Conservation (phyloP, 1,284 basidiomycete species). For the Trichosporon asahii region DNA sequence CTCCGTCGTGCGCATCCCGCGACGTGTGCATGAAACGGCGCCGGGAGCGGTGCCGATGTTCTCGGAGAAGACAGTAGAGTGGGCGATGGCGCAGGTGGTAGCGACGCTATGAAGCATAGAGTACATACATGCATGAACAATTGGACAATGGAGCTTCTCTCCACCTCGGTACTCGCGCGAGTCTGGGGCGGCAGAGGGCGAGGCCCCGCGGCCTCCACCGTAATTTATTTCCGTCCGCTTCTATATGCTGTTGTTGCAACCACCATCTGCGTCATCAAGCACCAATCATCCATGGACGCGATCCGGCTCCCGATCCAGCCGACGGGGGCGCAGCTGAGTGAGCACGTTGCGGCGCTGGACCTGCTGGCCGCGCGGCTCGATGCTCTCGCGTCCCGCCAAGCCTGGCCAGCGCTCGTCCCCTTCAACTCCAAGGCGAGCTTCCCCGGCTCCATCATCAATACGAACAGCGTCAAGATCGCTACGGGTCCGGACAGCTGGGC, state of each 20-base stretch:
- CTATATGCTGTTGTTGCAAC: not conserved
- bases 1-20: slow-evolving; percentile 37
- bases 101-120: not conserved
- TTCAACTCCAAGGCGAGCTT: slow-evolving; percentile 40
- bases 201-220: not conserved
- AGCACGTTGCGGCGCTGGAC: slow-evolving; percentile 36
- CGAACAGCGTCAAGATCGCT: slow-evolving; percentile 40
- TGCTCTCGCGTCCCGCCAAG: slow-evolving; percentile 25
- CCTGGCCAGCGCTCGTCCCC: slow-evolving; percentile 35
- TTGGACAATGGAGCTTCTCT: not conserved
- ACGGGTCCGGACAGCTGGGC: slow-evolving; percentile 39
- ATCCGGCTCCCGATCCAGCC: slow-evolving; percentile 33
- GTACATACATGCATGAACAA: not conserved
- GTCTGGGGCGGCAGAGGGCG: not conserved
- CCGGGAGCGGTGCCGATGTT: slow-evolving; percentile 36
- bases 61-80: slow-evolving; percentile 39
- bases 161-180: not conserved
- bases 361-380: slow-evolving; percentile 32
- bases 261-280: slow-evolving; percentile 4
- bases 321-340: slow-evolving; percentile 26
- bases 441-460: slow-evolving; percentile 35
- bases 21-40: slow-evolving; percentile 20
- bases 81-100: slow-evolving; percentile 41
- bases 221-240: not conserved
- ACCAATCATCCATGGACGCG: not conserved